These are phyloP conservation scores for Candida pseudoglaebosa DNA, from an alignment of 805 yeast species.

Conservation along the genomic window DNA sequence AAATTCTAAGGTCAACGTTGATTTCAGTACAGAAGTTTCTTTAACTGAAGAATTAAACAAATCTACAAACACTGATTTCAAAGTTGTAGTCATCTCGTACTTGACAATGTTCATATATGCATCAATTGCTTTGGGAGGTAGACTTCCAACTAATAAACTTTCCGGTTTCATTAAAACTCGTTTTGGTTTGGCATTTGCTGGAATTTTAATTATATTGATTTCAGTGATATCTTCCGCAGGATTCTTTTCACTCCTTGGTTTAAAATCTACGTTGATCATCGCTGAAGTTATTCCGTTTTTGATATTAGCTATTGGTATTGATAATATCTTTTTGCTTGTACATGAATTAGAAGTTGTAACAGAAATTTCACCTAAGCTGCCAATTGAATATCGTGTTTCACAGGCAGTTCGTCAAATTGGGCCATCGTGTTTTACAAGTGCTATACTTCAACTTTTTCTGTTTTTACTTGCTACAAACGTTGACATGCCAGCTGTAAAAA, in stretches of 20 bases:
- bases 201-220: slow-evolving; percentile 73
- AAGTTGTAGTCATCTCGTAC: slow-evolving; percentile 70
- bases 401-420: slow-evolving; percentile 71
- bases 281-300: slow-evolving; percentile 96
- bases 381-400: slow-evolving; percentile 57
- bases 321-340: slow-evolving; percentile 81
- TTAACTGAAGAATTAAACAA: slow-evolving; percentile 79
- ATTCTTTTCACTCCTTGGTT: slow-evolving; percentile 65
- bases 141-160: slow-evolving; percentile 36
- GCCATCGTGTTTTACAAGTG: slow-evolving; percentile 79
- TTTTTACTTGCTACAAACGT: slow-evolving; percentile 77
- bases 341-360: slow-evolving; percentile 67
- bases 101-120: slow-evolving; percentile 85
- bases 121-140: slow-evolving; percentile 71
- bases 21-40: slow-evolving; percentile 80
- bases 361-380: slow-evolving; percentile 32
- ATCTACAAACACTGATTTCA: slow-evolving; percentile 74
- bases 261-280: slow-evolving; percentile 84
- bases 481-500: slow-evolving; percentile 93
- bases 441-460: slow-evolving; percentile 74
- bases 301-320: slow-evolving; percentile 93
- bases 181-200: slow-evolving; percentile 75
- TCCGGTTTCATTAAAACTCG: slow-evolving; percentile 49
- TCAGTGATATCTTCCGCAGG: slow-evolving; percentile 87
- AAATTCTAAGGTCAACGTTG: slow-evolving; percentile 47